Conservation (phyloP, 2,329 filamentous ascomycete species). For the Apiospora marii region DNA sequence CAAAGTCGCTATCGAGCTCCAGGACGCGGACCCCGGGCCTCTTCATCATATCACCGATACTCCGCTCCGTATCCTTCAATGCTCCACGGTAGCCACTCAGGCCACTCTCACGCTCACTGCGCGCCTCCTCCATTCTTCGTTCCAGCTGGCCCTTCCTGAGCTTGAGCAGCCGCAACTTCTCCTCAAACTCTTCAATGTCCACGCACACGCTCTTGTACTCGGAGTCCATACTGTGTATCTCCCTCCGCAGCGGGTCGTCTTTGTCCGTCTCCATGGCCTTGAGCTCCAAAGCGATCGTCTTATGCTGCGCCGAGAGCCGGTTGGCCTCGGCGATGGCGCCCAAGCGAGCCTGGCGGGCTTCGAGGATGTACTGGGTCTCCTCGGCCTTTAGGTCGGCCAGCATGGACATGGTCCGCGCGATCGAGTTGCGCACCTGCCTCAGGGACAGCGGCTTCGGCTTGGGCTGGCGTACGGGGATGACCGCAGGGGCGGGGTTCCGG, state of each 20-base stretch:
- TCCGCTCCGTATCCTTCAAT: slow-evolving; percentile 69
- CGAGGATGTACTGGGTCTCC: slow-evolving; percentile 67
- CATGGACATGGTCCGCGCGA: slow-evolving; percentile 69
- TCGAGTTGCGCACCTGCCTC: slow-evolving; percentile 68
- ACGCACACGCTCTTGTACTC: slow-evolving; percentile 62
- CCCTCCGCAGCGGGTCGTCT: slow-evolving; percentile 64
- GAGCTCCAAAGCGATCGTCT: slow-evolving; percentile 60
- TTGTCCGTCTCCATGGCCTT: slow-evolving; percentile 61
- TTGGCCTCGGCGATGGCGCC: slow-evolving; percentile 66
- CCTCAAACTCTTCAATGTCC: slow-evolving; percentile 72
- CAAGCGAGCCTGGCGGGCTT: slow-evolving; percentile 64
- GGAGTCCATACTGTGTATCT: slow-evolving; percentile 65
- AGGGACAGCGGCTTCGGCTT: slow-evolving; percentile 62
- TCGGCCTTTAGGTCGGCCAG: slow-evolving; percentile 73
- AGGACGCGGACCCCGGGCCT: slow-evolving; percentile 63
- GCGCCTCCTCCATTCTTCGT: slow-evolving; percentile 66
- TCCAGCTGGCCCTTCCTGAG: slow-evolving; percentile 66
- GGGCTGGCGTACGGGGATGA: slow-evolving; percentile 69
- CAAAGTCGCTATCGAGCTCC: slow-evolving; percentile 53
- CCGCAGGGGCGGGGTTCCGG: slow-evolving; percentile 37
- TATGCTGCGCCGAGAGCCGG: slow-evolving; percentile 57
- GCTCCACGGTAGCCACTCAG: slow-evolving; percentile 75
- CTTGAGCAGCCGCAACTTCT: slow-evolving; percentile 67
- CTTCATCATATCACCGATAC: slow-evolving; percentile 66
- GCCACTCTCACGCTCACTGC: slow-evolving; percentile 73